These are phyloP conservation scores for Platanthera guangdongensis DNA, from an alignment of 106 monocot genomes.

Conservation along the genomic window DNA sequence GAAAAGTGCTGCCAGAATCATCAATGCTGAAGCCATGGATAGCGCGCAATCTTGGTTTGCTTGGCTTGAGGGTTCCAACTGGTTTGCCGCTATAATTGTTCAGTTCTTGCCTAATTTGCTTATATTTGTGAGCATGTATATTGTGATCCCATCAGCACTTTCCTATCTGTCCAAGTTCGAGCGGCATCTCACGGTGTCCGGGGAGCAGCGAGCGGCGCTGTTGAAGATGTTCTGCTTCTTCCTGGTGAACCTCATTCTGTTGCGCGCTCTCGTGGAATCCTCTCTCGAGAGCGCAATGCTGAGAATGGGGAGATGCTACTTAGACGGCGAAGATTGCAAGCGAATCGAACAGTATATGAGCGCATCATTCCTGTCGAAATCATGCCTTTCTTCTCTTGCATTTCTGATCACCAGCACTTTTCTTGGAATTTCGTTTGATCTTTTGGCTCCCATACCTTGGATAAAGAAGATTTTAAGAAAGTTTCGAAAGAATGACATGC, in stretches of 20 bases:
- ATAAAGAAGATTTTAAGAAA: slow-evolving; percentile 89
- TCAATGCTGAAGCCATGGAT: slow-evolving; percentile 93
- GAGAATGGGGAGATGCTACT: slow-evolving; percentile 83
- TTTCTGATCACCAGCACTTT: slow-evolving; percentile 90
- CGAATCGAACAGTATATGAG: slow-evolving; percentile 88
- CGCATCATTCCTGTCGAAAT: slow-evolving; percentile 77
- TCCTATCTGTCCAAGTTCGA: slow-evolving; percentile 95
- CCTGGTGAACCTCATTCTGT: slow-evolving; percentile 85
- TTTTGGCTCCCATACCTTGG: slow-evolving; percentile 92
- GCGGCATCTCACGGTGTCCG: slow-evolving; percentile 84
- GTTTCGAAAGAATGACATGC: slow-evolving; percentile 93
- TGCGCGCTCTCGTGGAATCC: slow-evolving; percentile 84
- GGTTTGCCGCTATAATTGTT: slow-evolving; percentile 64
- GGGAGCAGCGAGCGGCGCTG: slow-evolving; percentile 91
- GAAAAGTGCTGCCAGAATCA: slow-evolving; percentile 85
- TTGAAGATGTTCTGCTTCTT: slow-evolving; percentile 98
- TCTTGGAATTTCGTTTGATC: slow-evolving; percentile 92
- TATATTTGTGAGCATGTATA: slow-evolving; percentile 95
- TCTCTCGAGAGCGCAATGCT: slow-evolving; percentile 84
- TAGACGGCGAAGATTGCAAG: slow-evolving; percentile 84
- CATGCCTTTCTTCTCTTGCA: slow-evolving; percentile 87
- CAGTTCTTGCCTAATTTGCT: slow-evolving; percentile 96
- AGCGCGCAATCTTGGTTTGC: slow-evolving; percentile 69
- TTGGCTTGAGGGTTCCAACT: slow-evolving; percentile 86
- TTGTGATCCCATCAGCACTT: slow-evolving; percentile 82